phyloP scores from a whole-genome alignment of 345 rosid genomes.

The Acer yangbiense region DNA sequence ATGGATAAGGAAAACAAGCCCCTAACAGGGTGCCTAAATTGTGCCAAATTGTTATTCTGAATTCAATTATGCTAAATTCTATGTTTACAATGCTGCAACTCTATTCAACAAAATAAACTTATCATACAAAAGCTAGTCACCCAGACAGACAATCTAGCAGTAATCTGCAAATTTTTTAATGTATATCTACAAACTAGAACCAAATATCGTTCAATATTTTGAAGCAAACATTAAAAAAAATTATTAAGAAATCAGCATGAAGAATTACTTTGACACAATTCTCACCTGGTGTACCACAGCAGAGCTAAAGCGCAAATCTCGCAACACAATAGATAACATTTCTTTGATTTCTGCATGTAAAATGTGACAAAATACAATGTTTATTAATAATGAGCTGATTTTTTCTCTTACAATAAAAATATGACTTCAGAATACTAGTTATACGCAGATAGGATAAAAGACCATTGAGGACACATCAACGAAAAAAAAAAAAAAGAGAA shows the following conservation, averaged over 20 bases:
- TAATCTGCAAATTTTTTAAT: not conserved
- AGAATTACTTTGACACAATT: not conserved
- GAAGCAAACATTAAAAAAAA: not conserved
- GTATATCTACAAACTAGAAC: not conserved
- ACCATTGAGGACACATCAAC: not conserved
- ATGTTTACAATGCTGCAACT: not conserved
- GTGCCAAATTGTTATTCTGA: not conserved
- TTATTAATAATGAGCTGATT: not conserved
- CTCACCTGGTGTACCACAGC: constrained; percentile 94
- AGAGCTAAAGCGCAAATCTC: constrained; percentile 72
- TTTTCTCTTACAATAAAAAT: not conserved
- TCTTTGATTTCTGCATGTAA: constrained; percentile 79
- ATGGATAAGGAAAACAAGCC: not conserved
- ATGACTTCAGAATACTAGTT: not conserved
- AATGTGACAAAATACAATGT: constrained; percentile 24
- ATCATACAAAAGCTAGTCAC: constrained; percentile 10
- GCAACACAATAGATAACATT: constrained; percentile 65
- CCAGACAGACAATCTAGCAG: not conserved
- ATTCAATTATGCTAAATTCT: constrained; percentile 5
- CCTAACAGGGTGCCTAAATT: not conserved
- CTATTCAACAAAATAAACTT: not conserved
- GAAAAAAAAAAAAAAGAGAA: not conserved
- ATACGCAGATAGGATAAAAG: not conserved
- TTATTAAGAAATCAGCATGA: constrained; percentile 2
- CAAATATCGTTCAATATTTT: not conserved